Base-by-base conservation (phyloP, 2,329 filamentous ascomycete genomes). In the Xylaria sp. region DNA sequence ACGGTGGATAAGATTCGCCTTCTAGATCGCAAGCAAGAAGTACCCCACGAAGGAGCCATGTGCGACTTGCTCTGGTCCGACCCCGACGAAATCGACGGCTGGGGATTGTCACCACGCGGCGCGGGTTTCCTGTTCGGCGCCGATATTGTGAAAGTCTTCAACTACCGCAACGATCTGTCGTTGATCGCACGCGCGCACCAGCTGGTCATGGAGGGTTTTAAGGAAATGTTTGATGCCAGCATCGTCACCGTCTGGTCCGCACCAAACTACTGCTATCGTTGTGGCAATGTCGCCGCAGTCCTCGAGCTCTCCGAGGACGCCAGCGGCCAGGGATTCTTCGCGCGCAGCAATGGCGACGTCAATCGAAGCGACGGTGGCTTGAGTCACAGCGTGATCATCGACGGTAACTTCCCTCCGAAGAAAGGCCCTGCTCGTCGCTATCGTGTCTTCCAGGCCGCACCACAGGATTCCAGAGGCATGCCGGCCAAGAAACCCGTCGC, bases 211-310 rank as follows among this genome's bases (percentile, higher is more conserved):
- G 94, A 99, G 74, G 94, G 94, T 0, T 99, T 97, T 76, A 97
- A 97, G 77, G 94, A 97, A 74, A 97, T 97, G 92, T 99, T 97
- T 71, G 91, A 96, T 72, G 89, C 87, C 11, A 91, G 87, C 52
- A 97, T 99, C 65, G 94, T 97, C 48, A 99, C 94, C 0, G 94
- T 99, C n/a, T 99, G 94, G 93, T 95, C 90, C 0, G 92, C 92
- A 8, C 92, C 92, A 0, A 97, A 97, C 74, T 97, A 97, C 79
- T 97, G 92, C 77, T 97, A 97, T 76, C 86, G 91, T 64, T 97
- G 92, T 71, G 92, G 92, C 57, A 97, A 97, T 69, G 92, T 99
- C 10, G 94, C 94, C 0, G 93, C 94, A 0, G 92, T 99, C 60
- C 79, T 99, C 57, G 94, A 99, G 76, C 80, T 99, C 3, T 90